phyloP scores from a whole-genome alignment of 179 eudicot species.

The Sideroxylon spinosum region DNA sequence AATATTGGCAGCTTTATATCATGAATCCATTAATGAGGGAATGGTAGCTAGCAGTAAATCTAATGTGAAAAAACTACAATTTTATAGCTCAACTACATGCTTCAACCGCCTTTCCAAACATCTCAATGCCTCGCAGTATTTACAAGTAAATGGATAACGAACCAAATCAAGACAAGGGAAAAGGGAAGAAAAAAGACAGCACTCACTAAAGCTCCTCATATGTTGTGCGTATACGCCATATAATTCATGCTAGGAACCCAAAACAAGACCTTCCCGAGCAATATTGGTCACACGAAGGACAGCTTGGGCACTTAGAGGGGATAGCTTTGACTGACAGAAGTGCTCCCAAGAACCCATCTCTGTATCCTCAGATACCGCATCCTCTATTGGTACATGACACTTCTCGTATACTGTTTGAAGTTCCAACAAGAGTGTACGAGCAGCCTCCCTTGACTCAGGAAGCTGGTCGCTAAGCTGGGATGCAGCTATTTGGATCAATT shows the following conservation, averaged over 20 bases:
- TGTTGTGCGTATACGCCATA: neutral
- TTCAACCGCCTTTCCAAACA: slow-evolving; percentile 20
- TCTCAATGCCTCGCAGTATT: slow-evolving; percentile 23
- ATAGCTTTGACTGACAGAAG: slow-evolving; percentile 56
- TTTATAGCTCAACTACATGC: slow-evolving; percentile 12
- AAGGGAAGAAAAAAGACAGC: neutral
- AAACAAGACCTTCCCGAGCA: slow-evolving; percentile 36
- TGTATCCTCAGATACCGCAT: slow-evolving; percentile 30
- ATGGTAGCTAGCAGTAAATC: neutral
- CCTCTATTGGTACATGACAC: slow-evolving; percentile 18
- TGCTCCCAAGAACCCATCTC: slow-evolving; percentile 46
- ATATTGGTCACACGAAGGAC: slow-evolving; percentile 54
- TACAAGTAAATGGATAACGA: slow-evolving; percentile 25
- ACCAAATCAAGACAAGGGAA: slow-evolving; percentile 11
- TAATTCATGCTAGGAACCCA: slow-evolving; percentile 31
- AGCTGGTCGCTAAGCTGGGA: slow-evolving; percentile 72
- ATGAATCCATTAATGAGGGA: neutral
- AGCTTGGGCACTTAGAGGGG: slow-evolving; percentile 61
- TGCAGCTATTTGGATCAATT: slow-evolving; percentile 55
- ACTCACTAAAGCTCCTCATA: slow-evolving; percentile 13
- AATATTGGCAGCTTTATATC: neutral
- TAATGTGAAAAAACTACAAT: neutral
- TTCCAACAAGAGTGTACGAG: slow-evolving; percentile 59
- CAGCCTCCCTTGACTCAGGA: slow-evolving; percentile 74
- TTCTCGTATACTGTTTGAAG: slow-evolving; percentile 46